Evolutionary conservation across 164 flowering plant species (phyloP).

Genomic region (Cinnamomum micranthum): DNA sequence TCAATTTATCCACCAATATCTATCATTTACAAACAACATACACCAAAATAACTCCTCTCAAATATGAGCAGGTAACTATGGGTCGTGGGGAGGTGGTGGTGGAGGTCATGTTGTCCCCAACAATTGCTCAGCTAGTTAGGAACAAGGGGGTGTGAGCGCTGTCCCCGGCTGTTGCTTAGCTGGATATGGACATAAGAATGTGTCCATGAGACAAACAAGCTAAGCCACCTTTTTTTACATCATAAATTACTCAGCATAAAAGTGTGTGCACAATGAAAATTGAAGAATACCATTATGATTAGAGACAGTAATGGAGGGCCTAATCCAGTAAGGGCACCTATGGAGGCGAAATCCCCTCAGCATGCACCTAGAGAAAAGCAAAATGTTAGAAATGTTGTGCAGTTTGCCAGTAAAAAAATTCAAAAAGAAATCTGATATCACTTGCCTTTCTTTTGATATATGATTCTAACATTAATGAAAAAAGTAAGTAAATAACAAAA

Average conservation of each 20-base stretch:
- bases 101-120: too few species aligned
- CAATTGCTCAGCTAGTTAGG: too few species aligned
- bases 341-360: constrained; percentile 97
- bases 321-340: constrained; percentile 95
- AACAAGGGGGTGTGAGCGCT: too few species aligned
- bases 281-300: constrained; percentile 71
- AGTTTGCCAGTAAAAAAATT: not conserved
- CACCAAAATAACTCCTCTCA: too few species aligned
- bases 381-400: constrained; percentile 2
- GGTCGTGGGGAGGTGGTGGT: too few species aligned
- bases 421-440: not conserved
- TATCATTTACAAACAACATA: too few species aligned
- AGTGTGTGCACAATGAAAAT: not conserved
- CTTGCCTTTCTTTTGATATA: not conserved
- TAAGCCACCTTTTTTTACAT: not conserved
- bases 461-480: not conserved
- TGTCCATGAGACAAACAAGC: not conserved
- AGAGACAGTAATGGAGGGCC: constrained; percentile 86
- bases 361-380: constrained; percentile 65
- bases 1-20: too few species aligned
- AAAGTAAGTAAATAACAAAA: not conserved
- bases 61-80: too few species aligned
- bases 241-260: not conserved
- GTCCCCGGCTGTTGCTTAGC: too few species aligned
- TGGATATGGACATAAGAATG: not conserved